Percentiles rank a stretch among this genome's conserved stretches.
Conservation (phyloP, 2,329 filamentous ascomycete species). For the Zasmidium angulare region DNA sequence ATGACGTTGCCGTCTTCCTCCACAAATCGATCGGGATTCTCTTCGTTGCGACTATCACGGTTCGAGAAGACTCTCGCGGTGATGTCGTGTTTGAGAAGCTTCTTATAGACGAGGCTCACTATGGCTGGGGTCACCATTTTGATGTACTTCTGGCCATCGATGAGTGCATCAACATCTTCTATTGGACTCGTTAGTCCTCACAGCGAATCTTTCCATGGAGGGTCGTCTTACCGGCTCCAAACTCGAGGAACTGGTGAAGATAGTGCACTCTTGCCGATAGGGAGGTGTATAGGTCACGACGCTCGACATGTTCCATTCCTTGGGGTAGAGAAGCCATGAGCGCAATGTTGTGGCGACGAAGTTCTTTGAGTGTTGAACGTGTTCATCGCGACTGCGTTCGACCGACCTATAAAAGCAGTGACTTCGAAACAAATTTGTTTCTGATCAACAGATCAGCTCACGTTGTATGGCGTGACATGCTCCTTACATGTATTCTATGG, state of each 20-base stretch:
- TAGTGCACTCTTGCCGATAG: constrained; percentile 70
- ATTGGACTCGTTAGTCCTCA: constrained; percentile 18
- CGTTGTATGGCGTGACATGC: constrained; percentile 5
- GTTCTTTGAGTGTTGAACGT: not conserved
- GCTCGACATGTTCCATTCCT: constrained; percentile 61
- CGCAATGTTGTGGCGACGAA: not conserved
- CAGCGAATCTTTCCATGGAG: not conserved
- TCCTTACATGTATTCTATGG: not conserved
- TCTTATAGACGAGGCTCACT: constrained; percentile 82
- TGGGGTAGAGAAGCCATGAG: constrained; percentile 19
- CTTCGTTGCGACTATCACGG: constrained; percentile 62
- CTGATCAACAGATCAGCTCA: not conserved
- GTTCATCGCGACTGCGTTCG: not conserved
- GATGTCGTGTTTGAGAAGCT: constrained; percentile 77
- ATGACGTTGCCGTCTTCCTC: constrained; percentile 73
- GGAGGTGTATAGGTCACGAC: constrained; percentile 69
- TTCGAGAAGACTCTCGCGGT: constrained; percentile 74
- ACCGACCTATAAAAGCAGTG: not conserved
- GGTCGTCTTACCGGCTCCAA: constrained; percentile 37
- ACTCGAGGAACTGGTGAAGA: constrained; percentile 74
- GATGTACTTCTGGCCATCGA: constrained; percentile 71
- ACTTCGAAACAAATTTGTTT: not conserved
- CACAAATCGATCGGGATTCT: constrained; percentile 62
- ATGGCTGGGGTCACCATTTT: constrained; percentile 79
- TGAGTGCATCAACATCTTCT: constrained; percentile 73